Evolutionary conservation across 352 stramenopile species (phyloP).

Genomic region (Elongisporangium undulatum): DNA sequence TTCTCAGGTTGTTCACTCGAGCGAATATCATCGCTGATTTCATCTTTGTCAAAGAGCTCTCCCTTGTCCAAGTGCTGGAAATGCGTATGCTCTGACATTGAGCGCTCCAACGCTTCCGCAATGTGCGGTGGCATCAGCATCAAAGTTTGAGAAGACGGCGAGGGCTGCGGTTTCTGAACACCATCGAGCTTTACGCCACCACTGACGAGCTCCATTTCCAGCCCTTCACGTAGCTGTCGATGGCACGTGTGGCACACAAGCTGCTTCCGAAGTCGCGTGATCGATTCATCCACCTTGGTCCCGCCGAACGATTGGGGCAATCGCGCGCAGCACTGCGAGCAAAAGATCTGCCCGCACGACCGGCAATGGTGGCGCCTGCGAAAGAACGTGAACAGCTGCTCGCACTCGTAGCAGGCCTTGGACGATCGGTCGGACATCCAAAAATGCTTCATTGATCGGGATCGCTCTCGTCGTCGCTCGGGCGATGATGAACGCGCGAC

Average conservation of each 20-base stretch:
- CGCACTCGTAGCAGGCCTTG: constrained; percentile 82
- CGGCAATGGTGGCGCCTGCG: constrained; percentile 75
- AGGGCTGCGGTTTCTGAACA: constrained; percentile 19
- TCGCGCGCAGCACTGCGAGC: constrained; percentile 70
- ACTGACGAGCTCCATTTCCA: constrained; percentile 67
- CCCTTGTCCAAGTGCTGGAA: constrained; percentile 62
- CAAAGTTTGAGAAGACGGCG: constrained; percentile 42
- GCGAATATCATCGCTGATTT: constrained; percentile 66
- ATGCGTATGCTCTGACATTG: constrained; percentile 48
- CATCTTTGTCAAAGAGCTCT: constrained; percentile 75
- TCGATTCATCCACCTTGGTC: constrained; percentile 73
- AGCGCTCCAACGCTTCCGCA: constrained; percentile 56
- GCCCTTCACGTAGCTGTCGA: constrained; percentile 70
- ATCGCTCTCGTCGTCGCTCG: constrained; percentile 33
- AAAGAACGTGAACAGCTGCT: constrained; percentile 82
- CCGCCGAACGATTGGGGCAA: constrained; percentile 76
- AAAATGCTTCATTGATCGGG: constrained; percentile 81
- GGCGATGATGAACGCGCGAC: constrained; percentile 5
- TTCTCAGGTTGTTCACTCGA: constrained; percentile 57
- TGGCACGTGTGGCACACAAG: constrained; percentile 85
- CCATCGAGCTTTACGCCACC: constrained; percentile 26
- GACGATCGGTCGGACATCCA: constrained; percentile 88
- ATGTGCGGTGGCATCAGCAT: constrained; percentile 78
- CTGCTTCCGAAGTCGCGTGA: constrained; percentile 71
- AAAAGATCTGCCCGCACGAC: constrained; percentile 86